These are phyloP conservation scores for Phialocephala subalpina DNA, from an alignment of 2,329 filamentous ascomycete species.

Conservation along the genomic window DNA sequence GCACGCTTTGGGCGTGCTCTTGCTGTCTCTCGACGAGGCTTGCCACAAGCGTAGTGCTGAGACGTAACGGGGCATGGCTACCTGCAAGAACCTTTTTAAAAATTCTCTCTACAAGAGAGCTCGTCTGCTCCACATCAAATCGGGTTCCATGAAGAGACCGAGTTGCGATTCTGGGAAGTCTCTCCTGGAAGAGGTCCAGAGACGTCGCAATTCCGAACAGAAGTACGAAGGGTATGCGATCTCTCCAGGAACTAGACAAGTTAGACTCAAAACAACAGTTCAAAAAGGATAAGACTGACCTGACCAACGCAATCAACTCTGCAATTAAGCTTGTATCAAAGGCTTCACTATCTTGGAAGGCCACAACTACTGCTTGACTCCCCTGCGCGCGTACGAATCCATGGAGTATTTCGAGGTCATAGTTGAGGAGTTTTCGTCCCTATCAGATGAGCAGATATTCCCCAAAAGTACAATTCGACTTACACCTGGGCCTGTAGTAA, in stretches of 20 bases:
- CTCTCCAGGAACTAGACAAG: slow-evolving; percentile 66
- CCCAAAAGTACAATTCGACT: slow-evolving; percentile 36
- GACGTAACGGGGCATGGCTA: slow-evolving; percentile 60
- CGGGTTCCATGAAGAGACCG: slow-evolving; percentile 73
- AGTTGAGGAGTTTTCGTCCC: slow-evolving; percentile 75
- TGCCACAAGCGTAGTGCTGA: slow-evolving; percentile 70
- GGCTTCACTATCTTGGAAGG: slow-evolving; percentile 83
- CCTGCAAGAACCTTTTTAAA: slow-evolving; percentile 72
- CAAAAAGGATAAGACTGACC: slow-evolving; percentile 55
- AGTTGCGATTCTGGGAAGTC: slow-evolving; percentile 73
- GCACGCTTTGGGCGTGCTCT: slow-evolving; percentile 79
- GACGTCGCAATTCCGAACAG: slow-evolving; percentile 85
- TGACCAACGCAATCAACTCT: slow-evolving; percentile 73
- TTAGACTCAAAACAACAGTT: slow-evolving; percentile 13
- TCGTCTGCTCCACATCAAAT: slow-evolving; percentile 80
- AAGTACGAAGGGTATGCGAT: slow-evolving; percentile 79
- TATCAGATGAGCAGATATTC: slow-evolving; percentile 42
- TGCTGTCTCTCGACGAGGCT: slow-evolving; percentile 75
- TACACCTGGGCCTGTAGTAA: slow-evolving; percentile 57
- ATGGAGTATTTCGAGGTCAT: slow-evolving; percentile 77
- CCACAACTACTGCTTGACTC: slow-evolving; percentile 70
- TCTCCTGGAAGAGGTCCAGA: slow-evolving; percentile 79
- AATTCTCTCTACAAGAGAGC: slow-evolving; percentile 75
- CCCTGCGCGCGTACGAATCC: slow-evolving; percentile 62
- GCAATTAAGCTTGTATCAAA: slow-evolving; percentile 78